phyloP scores from a whole-genome alignment of 179 eudicot genomes.

The Heliamphora pulchella region DNA sequence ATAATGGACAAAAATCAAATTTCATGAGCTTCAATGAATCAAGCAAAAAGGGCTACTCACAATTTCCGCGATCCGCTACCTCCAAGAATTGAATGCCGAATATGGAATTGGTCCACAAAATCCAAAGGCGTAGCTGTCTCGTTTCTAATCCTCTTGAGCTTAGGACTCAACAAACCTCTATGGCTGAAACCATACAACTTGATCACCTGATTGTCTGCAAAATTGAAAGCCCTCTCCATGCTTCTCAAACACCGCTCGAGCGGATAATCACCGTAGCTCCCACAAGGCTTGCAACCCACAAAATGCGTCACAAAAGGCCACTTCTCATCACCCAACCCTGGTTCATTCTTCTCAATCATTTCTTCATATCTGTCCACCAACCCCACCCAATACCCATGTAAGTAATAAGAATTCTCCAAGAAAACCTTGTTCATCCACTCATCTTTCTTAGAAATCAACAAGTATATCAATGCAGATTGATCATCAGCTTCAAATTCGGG shows the following conservation, averaged over 20 bases:
- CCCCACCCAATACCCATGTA: conserved; percentile 48
- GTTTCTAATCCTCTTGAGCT: conserved; percentile 34
- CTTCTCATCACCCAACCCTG: conserved; percentile 49
- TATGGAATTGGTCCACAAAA: conserved; percentile 29
- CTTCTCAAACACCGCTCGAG: conserved; percentile 42
- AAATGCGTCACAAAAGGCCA: conserved; percentile 56
- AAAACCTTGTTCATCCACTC: conserved; percentile 39
- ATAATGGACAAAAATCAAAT: neutral
- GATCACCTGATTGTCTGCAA: conserved; percentile 55
- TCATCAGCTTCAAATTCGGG: conserved; percentile 61
- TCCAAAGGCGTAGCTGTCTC: conserved; percentile 38
- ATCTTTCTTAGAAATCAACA: conserved; percentile 29
- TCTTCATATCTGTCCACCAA: conserved; percentile 52
- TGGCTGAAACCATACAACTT: conserved; percentile 49
- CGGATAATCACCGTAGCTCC: conserved; percentile 45
- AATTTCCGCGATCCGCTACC: neutral
- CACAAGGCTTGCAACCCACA: conserved; percentile 56
- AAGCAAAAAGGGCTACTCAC: neutral
- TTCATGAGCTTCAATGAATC: neutral
- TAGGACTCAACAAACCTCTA: conserved; percentile 41
- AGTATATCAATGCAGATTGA: conserved; percentile 54
- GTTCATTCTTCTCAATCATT: conserved; percentile 29
- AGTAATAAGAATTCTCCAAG: conserved; percentile 28
- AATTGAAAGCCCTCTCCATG: conserved; percentile 55
- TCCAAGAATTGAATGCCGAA: conserved; percentile 19